A percentile compares a stretch with the other conserved stretches of the same genome.
Conservation (phyloP, 352 stramenopile species). For the Peronospora belbahrii region DNA sequence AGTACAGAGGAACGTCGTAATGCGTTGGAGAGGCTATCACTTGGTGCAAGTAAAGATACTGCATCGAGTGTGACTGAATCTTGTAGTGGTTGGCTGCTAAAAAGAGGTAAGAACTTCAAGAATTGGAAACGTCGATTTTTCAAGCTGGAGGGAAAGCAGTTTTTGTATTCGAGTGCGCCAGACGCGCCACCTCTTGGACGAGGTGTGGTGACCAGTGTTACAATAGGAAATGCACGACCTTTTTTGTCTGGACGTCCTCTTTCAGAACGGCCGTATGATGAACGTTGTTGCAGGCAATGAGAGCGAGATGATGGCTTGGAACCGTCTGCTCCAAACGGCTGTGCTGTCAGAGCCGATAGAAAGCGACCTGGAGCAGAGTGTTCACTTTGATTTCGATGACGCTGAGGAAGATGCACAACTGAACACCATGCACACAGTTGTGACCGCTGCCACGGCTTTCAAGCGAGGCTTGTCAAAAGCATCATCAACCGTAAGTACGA, state of each 20-base stretch:
- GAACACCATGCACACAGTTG: slow-evolving; percentile 22
- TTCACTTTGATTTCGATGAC: slow-evolving; percentile 50
- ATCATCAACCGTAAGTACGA: slow-evolving; percentile 20
- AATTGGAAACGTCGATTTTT: slow-evolving; percentile 65
- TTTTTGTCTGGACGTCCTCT: slow-evolving; percentile 58
- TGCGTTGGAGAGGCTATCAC: slow-evolving; percentile 17
- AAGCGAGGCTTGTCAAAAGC: slow-evolving; percentile 30
- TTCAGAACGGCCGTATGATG: slow-evolving; percentile 59
- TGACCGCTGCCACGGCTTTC: slow-evolving; percentile 33
- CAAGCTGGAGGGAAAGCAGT: slow-evolving; percentile 41
- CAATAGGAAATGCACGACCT: slow-evolving; percentile 51
- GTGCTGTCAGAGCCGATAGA: slow-evolving; percentile 28
- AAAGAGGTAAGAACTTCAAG: slow-evolving; percentile 59
- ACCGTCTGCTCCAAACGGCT: slow-evolving; percentile 38
- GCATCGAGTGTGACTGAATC: slow-evolving; percentile 21
- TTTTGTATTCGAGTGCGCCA: slow-evolving; percentile 46
- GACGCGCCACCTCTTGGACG: slow-evolving; percentile 35
- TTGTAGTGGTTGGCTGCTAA: slow-evolving; percentile 41
- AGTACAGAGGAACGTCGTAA: slow-evolving; percentile 17
- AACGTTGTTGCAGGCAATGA: slow-evolving; percentile 45
- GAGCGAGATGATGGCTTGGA: slow-evolving; percentile 56
- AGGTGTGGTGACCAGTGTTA: slow-evolving; percentile 42
- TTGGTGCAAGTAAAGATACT: slow-evolving; percentile 13
- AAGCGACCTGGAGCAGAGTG: slow-evolving; percentile 24
- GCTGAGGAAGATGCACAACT: slow-evolving; percentile 37